phyloP scores from a whole-genome alignment of 129 eudicot genomes.

The Solidago caesia region DNA sequence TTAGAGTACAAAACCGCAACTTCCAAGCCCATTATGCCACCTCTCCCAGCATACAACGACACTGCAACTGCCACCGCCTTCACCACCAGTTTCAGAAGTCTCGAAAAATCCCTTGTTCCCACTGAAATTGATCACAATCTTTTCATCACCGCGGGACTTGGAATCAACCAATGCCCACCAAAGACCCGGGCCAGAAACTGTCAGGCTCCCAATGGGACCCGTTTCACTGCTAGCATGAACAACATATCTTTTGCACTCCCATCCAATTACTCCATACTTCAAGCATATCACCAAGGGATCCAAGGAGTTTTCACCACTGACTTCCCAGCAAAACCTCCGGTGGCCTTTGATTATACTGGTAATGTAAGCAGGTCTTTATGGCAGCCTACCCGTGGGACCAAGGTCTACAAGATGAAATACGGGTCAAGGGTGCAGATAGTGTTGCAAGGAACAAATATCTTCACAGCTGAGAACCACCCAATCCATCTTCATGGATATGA shows the following conservation, averaged over 20 bases:
- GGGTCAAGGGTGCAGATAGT: conserved; percentile 84
- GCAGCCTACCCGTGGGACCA: conserved; percentile 78
- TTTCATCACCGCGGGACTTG: conserved; percentile 75
- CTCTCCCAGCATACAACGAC: conserved; percentile 82
- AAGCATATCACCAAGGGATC: conserved; percentile 72
- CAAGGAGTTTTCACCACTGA: conserved; percentile 82
- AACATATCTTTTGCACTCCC: conserved; percentile 84
- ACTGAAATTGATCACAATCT: conserved; percentile 67
- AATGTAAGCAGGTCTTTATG: conserved; percentile 80
- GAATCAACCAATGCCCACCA: conserved; percentile 71
- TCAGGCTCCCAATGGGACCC: conserved; percentile 93
- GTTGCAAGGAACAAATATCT: conserved; percentile 84
- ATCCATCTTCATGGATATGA: too few relatives aligned
- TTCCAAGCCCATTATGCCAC: conserved; percentile 55
- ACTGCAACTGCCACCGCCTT: conserved; percentile 83
- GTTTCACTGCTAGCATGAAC: conserved; percentile 97
- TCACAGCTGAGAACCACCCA: too few relatives aligned
- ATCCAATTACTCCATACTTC: conserved; percentile 67
- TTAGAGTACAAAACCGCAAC: conserved; percentile 67
- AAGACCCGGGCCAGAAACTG: conserved; percentile 56
- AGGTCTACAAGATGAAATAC: conserved; percentile 59
- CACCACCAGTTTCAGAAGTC: conserved; percentile 72
- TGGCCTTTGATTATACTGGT: conserved; percentile 84
- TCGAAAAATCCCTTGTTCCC: conserved; percentile 57
- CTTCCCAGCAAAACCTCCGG: conserved; percentile 76